Evolutionary conservation across 2,329 filamentous ascomycete genomes (phyloP).

Genomic region (Colletotrichum musicola): DNA sequence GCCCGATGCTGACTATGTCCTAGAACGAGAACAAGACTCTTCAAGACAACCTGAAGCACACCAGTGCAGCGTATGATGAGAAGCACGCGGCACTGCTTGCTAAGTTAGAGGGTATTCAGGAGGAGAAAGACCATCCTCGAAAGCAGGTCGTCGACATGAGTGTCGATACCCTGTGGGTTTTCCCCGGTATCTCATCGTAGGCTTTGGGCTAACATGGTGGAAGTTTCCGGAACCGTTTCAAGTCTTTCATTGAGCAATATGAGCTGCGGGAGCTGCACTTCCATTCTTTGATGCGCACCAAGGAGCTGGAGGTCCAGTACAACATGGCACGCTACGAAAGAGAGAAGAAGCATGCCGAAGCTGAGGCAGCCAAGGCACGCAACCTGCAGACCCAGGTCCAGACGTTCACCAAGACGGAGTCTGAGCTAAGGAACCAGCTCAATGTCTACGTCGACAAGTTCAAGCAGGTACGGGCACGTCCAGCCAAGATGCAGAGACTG

Average conservation of each 20-base stretch:
- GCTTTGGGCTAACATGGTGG: conserved; percentile 53
- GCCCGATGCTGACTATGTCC: conserved; percentile 20
- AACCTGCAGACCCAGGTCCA: conserved; percentile 92
- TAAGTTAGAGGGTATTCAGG: conserved; percentile 89
- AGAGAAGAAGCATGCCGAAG: conserved; percentile 88
- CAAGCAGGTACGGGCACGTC: conserved; percentile 82
- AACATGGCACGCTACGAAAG: conserved; percentile 90
- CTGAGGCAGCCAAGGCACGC: conserved; percentile 82
- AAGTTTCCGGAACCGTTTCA: conserved; percentile 88
- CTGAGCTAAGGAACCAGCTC: conserved; percentile 91
- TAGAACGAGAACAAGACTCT: conserved; percentile 94
- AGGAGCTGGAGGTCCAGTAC: conserved; percentile 95
- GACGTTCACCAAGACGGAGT: conserved; percentile 95
- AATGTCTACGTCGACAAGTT: conserved; percentile 99
- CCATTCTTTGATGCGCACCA: conserved; percentile 89
- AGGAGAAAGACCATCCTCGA: conserved; percentile 85
- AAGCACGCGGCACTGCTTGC: conserved; percentile 84
- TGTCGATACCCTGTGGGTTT: conserved; percentile 66
- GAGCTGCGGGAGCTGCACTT: conserved; percentile 96
- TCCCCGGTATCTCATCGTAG: background rate
- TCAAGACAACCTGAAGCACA: conserved; percentile 86
- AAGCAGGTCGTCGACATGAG: conserved; percentile 87
- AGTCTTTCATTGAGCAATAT: conserved; percentile 96
- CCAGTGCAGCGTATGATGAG: conserved; percentile 85
- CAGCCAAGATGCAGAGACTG: background rate